Base-by-base conservation (phyloP, 2,329 filamentous ascomycete genomes). In the Amesomyces nigricolor region DNA sequence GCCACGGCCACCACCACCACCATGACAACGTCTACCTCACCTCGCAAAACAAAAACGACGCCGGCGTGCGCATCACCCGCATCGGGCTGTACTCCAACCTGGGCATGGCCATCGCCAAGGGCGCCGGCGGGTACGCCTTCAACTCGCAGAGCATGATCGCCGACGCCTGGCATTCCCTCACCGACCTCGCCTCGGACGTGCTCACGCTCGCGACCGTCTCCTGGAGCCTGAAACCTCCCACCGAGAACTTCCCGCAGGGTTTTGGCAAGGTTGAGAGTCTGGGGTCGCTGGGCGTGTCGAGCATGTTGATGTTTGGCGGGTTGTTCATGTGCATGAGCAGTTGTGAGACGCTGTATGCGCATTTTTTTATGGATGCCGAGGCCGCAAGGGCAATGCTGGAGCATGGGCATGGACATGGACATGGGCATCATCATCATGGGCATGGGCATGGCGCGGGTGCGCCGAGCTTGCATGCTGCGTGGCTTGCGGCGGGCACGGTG, bases 261-360 rank as follows among this genome's bases (percentile, higher is more conserved):
- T 99, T 95, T 68, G 94, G 94, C 68, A 99, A 99, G 75, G 82
- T 99, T n/a, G 94, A 99, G 76, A 96, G 91, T 66, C 74, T 99
- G 67, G 94, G 94, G 17, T 94, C 91, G 19, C 75, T 99, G 57
- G 94, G 92, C 14, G 94, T 99, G 35, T 96, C 91, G 63, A 86
- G 91, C 60, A 88, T 99, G 73, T 78, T 99, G 64, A 80, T 99
- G 2, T 83, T 86, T 47, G 94, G 94, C 59, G 94, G 94, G 49
- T 74, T 96, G 60, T 91, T 95, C 70, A 97, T 99, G 87, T 91
- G 91, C 60, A 83, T 87, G 72, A 87, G 88, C 71, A 88, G 86
- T 65, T 77, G 83, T 54, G 74, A 86, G 63, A 80, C 83, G 40
- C 75, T 94, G 26, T 86, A 89, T 61, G 81, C 81, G 17, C 86